phyloP scores from a whole-genome alignment of 805 yeast genomes.

The Wickerhamiella alocasiicola region DNA sequence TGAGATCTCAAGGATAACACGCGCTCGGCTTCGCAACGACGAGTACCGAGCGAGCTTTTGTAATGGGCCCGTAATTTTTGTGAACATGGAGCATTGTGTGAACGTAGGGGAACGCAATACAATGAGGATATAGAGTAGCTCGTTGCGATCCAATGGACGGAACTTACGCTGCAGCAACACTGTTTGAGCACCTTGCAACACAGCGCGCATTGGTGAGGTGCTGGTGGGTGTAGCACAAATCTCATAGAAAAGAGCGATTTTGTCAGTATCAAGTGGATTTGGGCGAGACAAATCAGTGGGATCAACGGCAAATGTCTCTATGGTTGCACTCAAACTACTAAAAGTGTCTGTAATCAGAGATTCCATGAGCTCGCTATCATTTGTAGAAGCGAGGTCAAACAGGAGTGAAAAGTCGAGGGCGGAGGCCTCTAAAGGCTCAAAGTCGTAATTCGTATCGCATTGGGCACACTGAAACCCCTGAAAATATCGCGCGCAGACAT shows the following conservation, averaged over 20 bases:
- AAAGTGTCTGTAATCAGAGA: conserved; percentile 19
- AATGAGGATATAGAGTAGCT: conserved; percentile 18
- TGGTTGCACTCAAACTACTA: conserved; percentile 6
- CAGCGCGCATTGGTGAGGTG: conserved; percentile 22
- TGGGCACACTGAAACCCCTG: conserved; percentile 14
- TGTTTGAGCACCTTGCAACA: conserved; percentile 22
- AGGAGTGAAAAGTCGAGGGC: conserved; percentile 18
- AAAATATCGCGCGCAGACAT: conserved; percentile 18
- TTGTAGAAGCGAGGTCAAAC: conserved; percentile 15
- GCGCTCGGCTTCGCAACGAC: conserved; percentile 30
- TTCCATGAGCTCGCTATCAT: conserved; percentile 18
- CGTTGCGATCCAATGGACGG: conserved; percentile 14
- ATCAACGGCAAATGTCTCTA: conserved; percentile 5
- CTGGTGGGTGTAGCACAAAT: conserved; percentile 15
- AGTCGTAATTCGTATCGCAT: conserved; percentile 19
- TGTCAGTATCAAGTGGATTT: conserved; percentile 1
- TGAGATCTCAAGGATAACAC: conserved; percentile 55
- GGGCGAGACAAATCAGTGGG: neutral
- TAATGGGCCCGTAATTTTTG: conserved; percentile 23
- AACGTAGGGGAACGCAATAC: conserved; percentile 21
- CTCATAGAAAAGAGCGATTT: conserved; percentile 11
- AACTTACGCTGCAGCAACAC: conserved; percentile 18
- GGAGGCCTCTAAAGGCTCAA: neutral
- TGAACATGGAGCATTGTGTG: conserved; percentile 23
- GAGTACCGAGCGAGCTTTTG: conserved; percentile 22